Evolutionary conservation across 805 yeast genomes (phyloP).

Genomic region (Lachancea thermotolerans): DNA sequence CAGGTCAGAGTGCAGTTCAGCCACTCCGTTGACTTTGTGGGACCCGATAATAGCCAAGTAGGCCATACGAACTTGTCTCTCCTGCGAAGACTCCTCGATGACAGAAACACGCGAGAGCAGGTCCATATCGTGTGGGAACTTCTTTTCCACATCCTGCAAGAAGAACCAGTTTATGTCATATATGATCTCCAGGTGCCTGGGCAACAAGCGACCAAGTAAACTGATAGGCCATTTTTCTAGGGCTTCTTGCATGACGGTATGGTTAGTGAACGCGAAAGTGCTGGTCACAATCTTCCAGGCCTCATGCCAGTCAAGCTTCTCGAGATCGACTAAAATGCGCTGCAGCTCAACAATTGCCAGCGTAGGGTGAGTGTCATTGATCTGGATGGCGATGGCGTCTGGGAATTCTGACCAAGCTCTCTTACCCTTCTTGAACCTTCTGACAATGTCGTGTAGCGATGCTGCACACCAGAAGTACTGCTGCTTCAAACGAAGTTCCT

Average conservation of each 20-base stretch:
- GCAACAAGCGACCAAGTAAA: conserved; percentile 67
- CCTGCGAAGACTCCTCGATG: conserved; percentile 66
- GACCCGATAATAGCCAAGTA: conserved; percentile 85
- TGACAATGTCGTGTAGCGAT: conserved; percentile 80
- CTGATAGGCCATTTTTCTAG: conserved; percentile 93
- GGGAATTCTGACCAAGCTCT: conserved; percentile 78
- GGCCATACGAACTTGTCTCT: conserved; percentile 90
- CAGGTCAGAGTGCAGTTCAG: conserved; percentile 88
- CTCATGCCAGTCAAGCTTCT: conserved; percentile 69
- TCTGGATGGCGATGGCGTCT: conserved; percentile 82
- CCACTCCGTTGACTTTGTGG: conserved; percentile 92
- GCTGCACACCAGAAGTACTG: conserved; percentile 98
- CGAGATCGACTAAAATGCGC: conserved; percentile 78
- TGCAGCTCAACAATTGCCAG: conserved; percentile 85
- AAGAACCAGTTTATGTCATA: conserved; percentile 78
- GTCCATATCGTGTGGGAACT: conserved; percentile 65
- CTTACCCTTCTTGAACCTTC: conserved; percentile 76
- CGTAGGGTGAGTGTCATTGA: conserved; percentile 93
- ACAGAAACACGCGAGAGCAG: conserved; percentile 67
- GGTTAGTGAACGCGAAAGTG: conserved; percentile 90
- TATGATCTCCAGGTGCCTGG: conserved; percentile 86
- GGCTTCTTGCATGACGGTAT: conserved; percentile 92
- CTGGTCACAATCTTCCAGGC: conserved; percentile 80
- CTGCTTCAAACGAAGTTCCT: conserved; percentile 86
- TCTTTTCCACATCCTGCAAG: conserved; percentile 64